Evolutionary conservation across 306 rosid genomes (phyloP).

Genomic region (Medicago arabica): DNA sequence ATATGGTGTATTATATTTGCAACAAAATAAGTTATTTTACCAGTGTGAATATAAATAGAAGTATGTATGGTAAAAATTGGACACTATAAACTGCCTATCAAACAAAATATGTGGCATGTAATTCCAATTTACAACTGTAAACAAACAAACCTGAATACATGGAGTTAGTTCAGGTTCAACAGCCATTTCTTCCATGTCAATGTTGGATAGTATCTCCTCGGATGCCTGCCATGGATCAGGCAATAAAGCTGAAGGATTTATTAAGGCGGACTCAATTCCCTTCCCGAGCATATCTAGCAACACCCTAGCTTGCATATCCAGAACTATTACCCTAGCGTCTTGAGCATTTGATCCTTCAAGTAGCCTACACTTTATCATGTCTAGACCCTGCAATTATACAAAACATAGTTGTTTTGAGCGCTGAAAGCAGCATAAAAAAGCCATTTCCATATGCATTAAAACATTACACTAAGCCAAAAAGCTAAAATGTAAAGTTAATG

Average conservation of each 20-base stretch:
- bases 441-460: slow-evolving; percentile 5
- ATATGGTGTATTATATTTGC: background rate
- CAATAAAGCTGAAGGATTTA: slow-evolving; percentile 80
- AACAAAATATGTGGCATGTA: slow-evolving; percentile 22
- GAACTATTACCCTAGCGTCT: slow-evolving; percentile 96
- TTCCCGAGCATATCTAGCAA: slow-evolving; percentile 97
- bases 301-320: slow-evolving; percentile 99
- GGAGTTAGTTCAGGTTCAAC: slow-evolving; percentile 81
- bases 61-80: too few species aligned
- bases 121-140: slow-evolving; percentile 36
- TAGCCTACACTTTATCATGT: slow-evolving; percentile 93
- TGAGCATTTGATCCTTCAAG: slow-evolving; percentile 96
- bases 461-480: slow-evolving; percentile 27
- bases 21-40: slow-evolving; percentile 15
- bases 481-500: slow-evolving; percentile 21
- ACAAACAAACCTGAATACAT: slow-evolving; percentile 71
- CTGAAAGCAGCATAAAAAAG: slow-evolving; percentile 1
- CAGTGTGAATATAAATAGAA: background rate
- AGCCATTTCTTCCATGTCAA: slow-evolving; percentile 81
- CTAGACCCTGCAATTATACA: slow-evolving; percentile 79
- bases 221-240: slow-evolving; percentile 87
- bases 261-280: slow-evolving; percentile 93
- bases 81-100: background rate
- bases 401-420: slow-evolving; percentile 29
- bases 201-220: slow-evolving; percentile 66